A percentile compares a stretch with the other conserved stretches of the same genome.
Evolutionary conservation across 208 protist species (phyloP).

Genomic region (Acanthamoeba healyi): DNA sequence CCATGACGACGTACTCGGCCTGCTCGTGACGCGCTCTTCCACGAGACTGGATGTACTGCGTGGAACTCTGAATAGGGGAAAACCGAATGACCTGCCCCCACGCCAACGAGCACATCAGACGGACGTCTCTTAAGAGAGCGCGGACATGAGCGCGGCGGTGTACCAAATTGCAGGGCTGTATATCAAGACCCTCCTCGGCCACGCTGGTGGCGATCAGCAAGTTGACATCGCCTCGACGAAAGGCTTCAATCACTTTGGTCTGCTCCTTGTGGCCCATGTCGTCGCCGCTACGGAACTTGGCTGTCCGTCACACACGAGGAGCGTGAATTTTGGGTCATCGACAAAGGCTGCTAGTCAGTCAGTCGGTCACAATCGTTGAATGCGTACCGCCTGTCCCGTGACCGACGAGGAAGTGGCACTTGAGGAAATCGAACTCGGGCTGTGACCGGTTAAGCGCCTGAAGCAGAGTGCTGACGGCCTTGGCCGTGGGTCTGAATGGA

Average conservation of each 20-base stretch:
- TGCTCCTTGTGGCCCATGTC: constrained; percentile 88
- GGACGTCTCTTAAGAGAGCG: neutral
- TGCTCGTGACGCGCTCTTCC: constrained; percentile 87
- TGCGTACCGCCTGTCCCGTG: constrained; percentile 74
- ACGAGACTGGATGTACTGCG: constrained; percentile 89
- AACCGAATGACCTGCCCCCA: constrained; percentile 81
- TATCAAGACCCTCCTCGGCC: constrained; percentile 91
- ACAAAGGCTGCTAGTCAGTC: too few relatives aligned
- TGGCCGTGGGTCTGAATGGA: neutral
- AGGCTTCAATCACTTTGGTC: constrained; percentile 79
- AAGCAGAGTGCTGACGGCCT: neutral
- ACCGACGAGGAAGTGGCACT: constrained; percentile 79
- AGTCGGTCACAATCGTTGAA: neutral
- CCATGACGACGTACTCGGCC: constrained; percentile 86
- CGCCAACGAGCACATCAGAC: neutral
- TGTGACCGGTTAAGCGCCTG: neutral
- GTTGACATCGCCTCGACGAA: constrained; percentile 82
- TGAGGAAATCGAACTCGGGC: neutral
- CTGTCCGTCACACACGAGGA: too few relatives aligned
- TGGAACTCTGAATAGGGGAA: constrained; percentile 82
- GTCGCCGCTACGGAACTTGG: neutral
- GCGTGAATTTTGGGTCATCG: too few relatives aligned
- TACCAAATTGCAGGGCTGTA: constrained; percentile 89
- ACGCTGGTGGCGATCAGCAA: constrained; percentile 92
- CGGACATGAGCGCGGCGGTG: neutral